Percentiles rank a stretch among this genome's conserved stretches.
Conservation (phyloP, 441 rosid species). For the Populus trichocarpa region DNA sequence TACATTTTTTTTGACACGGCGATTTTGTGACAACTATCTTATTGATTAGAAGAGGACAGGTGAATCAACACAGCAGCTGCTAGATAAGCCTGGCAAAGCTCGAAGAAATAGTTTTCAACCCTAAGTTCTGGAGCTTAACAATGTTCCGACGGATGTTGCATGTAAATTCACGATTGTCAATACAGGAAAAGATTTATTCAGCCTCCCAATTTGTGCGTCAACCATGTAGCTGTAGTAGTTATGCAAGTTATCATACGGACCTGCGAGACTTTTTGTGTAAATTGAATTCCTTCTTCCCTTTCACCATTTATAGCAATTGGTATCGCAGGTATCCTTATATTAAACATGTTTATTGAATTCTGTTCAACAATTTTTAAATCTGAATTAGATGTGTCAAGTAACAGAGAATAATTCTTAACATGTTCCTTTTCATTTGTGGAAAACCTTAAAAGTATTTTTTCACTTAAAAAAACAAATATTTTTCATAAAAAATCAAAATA, state of each 20-base stretch:
- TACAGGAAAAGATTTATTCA: background rate
- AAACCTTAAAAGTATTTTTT: no score
- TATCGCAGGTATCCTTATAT: background rate
- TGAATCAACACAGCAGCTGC: background rate
- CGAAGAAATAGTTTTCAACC: background rate
- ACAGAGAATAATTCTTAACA: no score
- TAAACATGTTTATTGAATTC: background rate
- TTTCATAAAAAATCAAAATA: no score
- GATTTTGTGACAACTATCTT: background rate
- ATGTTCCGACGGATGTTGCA: background rate
- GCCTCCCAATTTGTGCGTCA: background rate
- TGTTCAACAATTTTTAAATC: background rate
- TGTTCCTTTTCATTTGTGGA: no score
- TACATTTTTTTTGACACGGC: background rate
- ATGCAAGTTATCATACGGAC: background rate
- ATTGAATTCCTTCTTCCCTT: background rate
- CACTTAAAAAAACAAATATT: no score
- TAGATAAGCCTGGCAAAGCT: background rate
- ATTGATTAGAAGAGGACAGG: slow-evolving; percentile 1
- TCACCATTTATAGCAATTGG: background rate
- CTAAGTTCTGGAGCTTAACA: background rate
- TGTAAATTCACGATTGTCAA: background rate
- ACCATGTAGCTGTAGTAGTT: background rate
- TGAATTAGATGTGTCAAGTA: background rate
- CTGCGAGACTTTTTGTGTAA: background rate